Base-by-base conservation (phyloP, 129 eudicot species). In the Saposhnikovia divaricata region DNA sequence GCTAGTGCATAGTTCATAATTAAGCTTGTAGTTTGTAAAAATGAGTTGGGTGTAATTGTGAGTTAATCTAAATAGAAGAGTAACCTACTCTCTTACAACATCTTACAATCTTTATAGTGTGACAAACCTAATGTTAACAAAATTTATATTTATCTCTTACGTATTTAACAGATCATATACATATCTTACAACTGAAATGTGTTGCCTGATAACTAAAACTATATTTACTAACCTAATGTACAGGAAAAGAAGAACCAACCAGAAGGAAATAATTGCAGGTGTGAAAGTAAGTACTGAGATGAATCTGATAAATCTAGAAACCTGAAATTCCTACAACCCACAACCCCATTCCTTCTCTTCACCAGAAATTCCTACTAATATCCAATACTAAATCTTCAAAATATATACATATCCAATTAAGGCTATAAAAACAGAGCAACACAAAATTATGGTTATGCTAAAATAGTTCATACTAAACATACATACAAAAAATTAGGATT, bases 211-310 rank as follows among this genome's bases (percentile, higher is more conserved):
- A 59, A 59, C 34, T 59, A 9, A 9, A 9, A 2, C 13, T n/a
- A n/a, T 9, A 9, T 59, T n/a, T 3, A 59, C 14, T 59, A 1
- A n/a, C 68, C 68, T 59, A 59, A 23, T 59, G 10, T 59, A 10
- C 34, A n/a, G 68, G 68, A 3, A 59, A n/a, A 59, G 68, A 59
- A 72, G 75, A 31, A 73, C 45, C 66, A 76, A 78, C 25, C 28
- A 85, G 13, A 37, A 74, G 43, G 15, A 25, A 81, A 81, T 34
- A 31, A 19, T 57, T 34, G 37, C 47, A 43, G 50, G n/a, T 40
- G 37, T 72, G 19, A 43, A 72, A 72, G 40, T 46, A 21, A n/a
- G 19, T 25, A 11, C n/a, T n/a, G n/a, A n/a, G 46, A 55, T 21
- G 5, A 63, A 63, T 6, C 13, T 6, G 1, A 44, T 27, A 78